These are phyloP conservation scores for Penicillium polonicum DNA, from an alignment of 2,329 filamentous ascomycete species.

Conservation along the genomic window DNA sequence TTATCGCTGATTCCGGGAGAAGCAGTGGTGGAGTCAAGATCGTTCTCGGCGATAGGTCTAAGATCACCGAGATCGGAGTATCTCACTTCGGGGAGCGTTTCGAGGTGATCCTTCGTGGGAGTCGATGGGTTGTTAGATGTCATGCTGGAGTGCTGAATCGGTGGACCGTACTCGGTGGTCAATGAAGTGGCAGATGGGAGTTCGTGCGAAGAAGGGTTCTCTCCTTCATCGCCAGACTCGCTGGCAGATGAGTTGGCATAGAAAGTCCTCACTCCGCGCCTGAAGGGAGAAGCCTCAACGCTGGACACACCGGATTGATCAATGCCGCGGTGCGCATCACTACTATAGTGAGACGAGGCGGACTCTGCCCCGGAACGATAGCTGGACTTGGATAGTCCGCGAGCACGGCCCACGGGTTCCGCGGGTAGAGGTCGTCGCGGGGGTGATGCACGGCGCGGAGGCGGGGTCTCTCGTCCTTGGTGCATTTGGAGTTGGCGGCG, in stretches of 20 bases:
- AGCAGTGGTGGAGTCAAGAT: slow-evolving; percentile 12
- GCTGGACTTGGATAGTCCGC: slow-evolving; percentile 40
- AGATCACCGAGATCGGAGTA: slow-evolving; percentile 41
- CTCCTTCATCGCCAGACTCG: slow-evolving; percentile 41
- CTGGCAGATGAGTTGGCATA: slow-evolving; percentile 39
- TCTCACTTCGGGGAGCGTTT: slow-evolving; percentile 36
- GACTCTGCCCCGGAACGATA: slow-evolving; percentile 40
- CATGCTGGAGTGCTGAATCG: slow-evolving; percentile 38
- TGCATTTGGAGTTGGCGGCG: slow-evolving; percentile 80
- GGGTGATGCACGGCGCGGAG: slow-evolving; percentile 34
- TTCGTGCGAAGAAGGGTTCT: slow-evolving; percentile 26
- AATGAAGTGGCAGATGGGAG: slow-evolving; percentile 25
- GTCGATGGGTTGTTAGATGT: slow-evolving; percentile 31
- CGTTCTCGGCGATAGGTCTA: slow-evolving; percentile 42
- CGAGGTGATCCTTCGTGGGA: slow-evolving; percentile 31
- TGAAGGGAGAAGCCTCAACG: slow-evolving; percentile 32
- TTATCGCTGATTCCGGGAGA: slow-evolving; percentile 8
- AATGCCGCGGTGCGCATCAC: slow-evolving; percentile 27
- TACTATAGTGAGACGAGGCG: slow-evolving; percentile 39
- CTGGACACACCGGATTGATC: slow-evolving; percentile 29
- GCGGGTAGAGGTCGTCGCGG: slow-evolving; percentile 23
- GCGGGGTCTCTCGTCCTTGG: slow-evolving; percentile 66
- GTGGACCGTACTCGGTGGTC: slow-evolving; percentile 38
- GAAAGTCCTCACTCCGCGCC: slow-evolving; percentile 31
- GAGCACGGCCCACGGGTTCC: slow-evolving; percentile 28